Evolutionary conservation across 2,329 filamentous ascomycete species (phyloP).

Genomic region (Ophiocordyceps australis): DNA sequence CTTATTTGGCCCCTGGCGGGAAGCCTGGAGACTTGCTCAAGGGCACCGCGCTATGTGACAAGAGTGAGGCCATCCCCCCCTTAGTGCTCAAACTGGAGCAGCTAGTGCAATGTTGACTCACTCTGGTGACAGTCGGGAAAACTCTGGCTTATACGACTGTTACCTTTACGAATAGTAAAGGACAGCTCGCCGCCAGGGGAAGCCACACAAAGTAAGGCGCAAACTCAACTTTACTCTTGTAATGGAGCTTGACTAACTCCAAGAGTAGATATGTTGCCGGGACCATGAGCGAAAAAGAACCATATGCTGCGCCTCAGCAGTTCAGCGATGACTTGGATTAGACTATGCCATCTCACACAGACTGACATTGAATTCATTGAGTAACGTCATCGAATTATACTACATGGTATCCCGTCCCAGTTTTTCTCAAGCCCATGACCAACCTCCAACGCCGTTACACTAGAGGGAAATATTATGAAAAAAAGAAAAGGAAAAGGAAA

Average conservation of each 20-base stretch:
- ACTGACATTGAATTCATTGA: too few relatives aligned
- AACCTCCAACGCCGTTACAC: too few relatives aligned
- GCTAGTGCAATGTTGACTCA: too few relatives aligned
- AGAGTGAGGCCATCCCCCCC: conserved; percentile 25
- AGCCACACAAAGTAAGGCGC: conserved; percentile 44
- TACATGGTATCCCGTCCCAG: too few relatives aligned
- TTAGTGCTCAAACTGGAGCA: too few relatives aligned
- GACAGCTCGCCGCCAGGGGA: conserved; percentile 40
- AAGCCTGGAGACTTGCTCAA: conserved; percentile 35
- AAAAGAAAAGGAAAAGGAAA: too few relatives aligned
- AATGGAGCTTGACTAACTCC: conserved; percentile 1
- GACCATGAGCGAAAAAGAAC: conserved; percentile 16
- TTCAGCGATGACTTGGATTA: conserved; percentile 11
- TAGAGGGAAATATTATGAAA: too few relatives aligned
- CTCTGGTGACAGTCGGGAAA: conserved; percentile 39
- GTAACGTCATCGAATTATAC: too few relatives aligned
- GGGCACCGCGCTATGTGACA: conserved; percentile 40
- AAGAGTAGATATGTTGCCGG: conserved; percentile 22
- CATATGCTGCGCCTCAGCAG: conserved; percentile 16
- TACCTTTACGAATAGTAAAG: conserved; percentile 38
- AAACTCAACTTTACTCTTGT: too few relatives aligned
- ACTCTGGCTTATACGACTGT: conserved; percentile 43
- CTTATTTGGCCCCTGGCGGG: conserved; percentile 41
- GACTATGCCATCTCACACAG: too few relatives aligned
- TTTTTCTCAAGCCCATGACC: too few relatives aligned